Evolutionary conservation across 139 green algal species (phyloP).

Genomic region (Coelastrella sp.): DNA sequence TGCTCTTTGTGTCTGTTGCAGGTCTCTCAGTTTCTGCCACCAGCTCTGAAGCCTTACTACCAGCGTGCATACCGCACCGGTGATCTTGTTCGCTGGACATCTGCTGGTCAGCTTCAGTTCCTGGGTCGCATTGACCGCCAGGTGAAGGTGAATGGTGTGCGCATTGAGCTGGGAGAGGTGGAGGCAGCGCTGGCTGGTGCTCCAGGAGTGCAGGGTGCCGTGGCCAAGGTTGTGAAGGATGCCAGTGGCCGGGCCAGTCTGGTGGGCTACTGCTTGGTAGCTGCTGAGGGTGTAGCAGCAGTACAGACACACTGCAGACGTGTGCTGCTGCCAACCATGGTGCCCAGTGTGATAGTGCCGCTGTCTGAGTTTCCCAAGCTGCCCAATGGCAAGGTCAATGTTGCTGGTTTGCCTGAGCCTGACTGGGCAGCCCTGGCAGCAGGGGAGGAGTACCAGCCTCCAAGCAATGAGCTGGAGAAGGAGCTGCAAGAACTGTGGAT

Average conservation of each 20-base stretch:
- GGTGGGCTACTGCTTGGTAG: neutral
- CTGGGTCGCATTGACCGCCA: conserved; percentile 63
- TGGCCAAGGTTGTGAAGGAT: neutral
- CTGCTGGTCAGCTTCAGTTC: conserved; percentile 53
- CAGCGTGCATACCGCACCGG: no score
- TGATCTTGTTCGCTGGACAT: conserved; percentile 58
- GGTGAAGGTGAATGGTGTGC: conserved; percentile 71
- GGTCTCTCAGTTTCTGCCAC: neutral
- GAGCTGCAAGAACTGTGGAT: neutral
- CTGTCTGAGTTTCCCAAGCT: conserved; percentile 40
- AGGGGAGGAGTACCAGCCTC: neutral
- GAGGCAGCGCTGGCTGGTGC: conserved; percentile 53
- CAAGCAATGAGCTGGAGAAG: neutral
- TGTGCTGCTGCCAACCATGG: neutral
- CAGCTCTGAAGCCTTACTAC: conserved; percentile 40
- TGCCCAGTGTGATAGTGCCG: conserved; percentile 48
- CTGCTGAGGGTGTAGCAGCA: neutral
- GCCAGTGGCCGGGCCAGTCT: neutral
- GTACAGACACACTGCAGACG: neutral
- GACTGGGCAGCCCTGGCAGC: neutral
- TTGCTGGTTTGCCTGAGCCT: neutral
- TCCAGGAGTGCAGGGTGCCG: conserved; percentile 12
- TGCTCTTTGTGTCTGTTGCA: no score
- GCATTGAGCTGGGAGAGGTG: conserved; percentile 75
- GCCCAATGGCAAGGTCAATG: conserved; percentile 49